These are phyloP conservation scores for Ogataea trehaloabstinens DNA, from an alignment of 805 yeast species.

Conservation along the genomic window DNA sequence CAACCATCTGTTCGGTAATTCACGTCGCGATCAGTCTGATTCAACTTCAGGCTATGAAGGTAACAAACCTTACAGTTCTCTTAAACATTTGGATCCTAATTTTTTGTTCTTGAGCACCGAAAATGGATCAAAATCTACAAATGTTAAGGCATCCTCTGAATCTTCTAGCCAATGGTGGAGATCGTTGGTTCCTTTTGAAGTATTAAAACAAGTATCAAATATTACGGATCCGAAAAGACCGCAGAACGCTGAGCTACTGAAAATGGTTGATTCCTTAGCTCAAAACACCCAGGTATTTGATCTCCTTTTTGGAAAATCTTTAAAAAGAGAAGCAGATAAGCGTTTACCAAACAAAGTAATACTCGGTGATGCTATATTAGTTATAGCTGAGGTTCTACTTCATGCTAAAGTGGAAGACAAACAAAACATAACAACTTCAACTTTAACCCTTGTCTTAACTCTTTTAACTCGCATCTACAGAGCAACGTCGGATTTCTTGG, in stretches of 20 bases:
- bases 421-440: conserved; percentile 48
- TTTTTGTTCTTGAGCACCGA: neutral
- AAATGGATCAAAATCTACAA: neutral
- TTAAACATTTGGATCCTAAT: neutral
- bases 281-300: conserved; percentile 27
- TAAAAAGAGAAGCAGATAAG: conserved; percentile 55
- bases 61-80: conserved; percentile 5
- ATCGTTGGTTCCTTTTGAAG: neutral
- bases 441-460: conserved; percentile 58
- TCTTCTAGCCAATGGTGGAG: neutral
- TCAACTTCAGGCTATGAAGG: conserved; percentile 11
- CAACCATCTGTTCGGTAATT: conserved; percentile 27
- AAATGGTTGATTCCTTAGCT: conserved; percentile 3
- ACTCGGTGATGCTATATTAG: conserved; percentile 61
- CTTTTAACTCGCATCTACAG: conserved; percentile 60
- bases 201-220: neutral
- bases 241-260: neutral
- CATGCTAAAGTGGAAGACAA: conserved; percentile 67
- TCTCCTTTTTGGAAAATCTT: conserved; percentile 35
- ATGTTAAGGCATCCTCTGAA: neutral
- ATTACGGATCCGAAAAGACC: neutral
- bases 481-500: conserved; percentile 46
- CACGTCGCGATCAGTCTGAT: conserved; percentile 16
- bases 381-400: conserved; percentile 54
- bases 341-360: conserved; percentile 58